Percentiles rank a stretch among this genome's conserved stretches.
These are phyloP conservation scores for Silene vulgaris DNA, from an alignment of 179 eudicot genomes.

Conservation along the genomic window DNA sequence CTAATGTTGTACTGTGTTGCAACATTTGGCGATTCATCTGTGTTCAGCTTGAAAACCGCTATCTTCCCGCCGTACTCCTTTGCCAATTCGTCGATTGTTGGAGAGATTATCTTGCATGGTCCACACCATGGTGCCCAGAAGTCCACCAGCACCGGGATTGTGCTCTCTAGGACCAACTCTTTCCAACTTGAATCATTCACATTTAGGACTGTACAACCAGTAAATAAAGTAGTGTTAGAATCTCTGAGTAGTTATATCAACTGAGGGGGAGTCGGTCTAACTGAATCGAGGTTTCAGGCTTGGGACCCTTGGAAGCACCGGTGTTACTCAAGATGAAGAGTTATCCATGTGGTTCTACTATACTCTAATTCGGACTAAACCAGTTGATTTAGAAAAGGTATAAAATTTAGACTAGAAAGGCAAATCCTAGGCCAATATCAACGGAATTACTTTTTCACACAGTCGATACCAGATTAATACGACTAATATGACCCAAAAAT, in stretches of 20 bases:
- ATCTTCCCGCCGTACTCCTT: conserved; percentile 42
- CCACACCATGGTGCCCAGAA: conserved; percentile 67
- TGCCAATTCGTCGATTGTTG: conserved; percentile 41
- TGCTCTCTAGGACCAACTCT: conserved; percentile 35
- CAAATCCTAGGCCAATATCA: no score
- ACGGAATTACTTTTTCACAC: neutral
- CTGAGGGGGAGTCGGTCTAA: no score
- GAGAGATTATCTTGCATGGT: conserved; percentile 53
- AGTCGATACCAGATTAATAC: neutral
- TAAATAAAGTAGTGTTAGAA: no score
- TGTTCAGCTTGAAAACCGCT: conserved; percentile 42
- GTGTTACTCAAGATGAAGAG: no score
- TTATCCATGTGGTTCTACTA: neutral
- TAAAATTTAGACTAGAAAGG: no score
- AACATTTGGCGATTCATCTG: conserved; percentile 43
- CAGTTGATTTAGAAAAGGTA: no score
- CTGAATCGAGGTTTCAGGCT: no score
- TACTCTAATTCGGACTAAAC: neutral
- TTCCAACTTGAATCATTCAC: conserved; percentile 46
- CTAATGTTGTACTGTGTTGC: conserved; percentile 47
- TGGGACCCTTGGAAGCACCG: no score
- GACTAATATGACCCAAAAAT: neutral
- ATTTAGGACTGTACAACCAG: conserved; percentile 31
- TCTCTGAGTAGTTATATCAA: no score
- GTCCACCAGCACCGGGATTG: conserved; percentile 51